Base-by-base conservation (phyloP, 75 land plant species). In the Picea sitchensis region DNA sequence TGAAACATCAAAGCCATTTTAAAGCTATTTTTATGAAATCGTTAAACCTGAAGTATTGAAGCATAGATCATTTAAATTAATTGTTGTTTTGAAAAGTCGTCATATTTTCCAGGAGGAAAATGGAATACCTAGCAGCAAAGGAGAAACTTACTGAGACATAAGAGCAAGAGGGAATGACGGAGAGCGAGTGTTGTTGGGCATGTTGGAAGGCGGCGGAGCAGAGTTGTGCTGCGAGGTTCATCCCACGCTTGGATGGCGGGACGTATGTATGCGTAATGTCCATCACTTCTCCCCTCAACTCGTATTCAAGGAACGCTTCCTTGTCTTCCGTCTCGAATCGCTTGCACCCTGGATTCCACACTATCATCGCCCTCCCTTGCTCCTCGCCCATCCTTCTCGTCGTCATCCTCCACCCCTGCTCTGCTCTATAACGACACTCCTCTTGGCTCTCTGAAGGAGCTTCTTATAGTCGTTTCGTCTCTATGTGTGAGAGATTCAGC, bases 201-300 rank as follows among this genome's bases (percentile, higher is more conserved):
- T 93, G 94, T 14, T 80, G 23, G 81, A 95, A 93, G 57, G 98
- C 98, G 13, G 94, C 87, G 68, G 73, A 76, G 80, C 94, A 91
- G 76, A 95, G 96, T 69, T 59, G 84, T 18, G 84, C 76, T 20
- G 93, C 91, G 9, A 91, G 31, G 71, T 89, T 88, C 62, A 64
- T 60, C 32, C 98, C 98, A 11, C 98, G 82, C 77, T 87, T 91
- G 84, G 79, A 85, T 15, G 84, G 31, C 0, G 98, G 98, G 12
- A 95, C 98, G 81, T 65, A 95, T 12, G 98, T 95, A 82, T 95
- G 98, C 32, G 80, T 68, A 44, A 95, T 63, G 26, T 93, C 93
- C 91, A 95, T 92, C 59, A 88, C 91, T 44, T 76, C 77, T 80
- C 76, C 80, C 61, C 58, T 71, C 74, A 86, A 17, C 41, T 59